Percentiles rank a stretch among this genome's conserved stretches.
Conservation (phyloP, 2,329 filamentous ascomycete species). For the Colletotrichum sp. region DNA sequence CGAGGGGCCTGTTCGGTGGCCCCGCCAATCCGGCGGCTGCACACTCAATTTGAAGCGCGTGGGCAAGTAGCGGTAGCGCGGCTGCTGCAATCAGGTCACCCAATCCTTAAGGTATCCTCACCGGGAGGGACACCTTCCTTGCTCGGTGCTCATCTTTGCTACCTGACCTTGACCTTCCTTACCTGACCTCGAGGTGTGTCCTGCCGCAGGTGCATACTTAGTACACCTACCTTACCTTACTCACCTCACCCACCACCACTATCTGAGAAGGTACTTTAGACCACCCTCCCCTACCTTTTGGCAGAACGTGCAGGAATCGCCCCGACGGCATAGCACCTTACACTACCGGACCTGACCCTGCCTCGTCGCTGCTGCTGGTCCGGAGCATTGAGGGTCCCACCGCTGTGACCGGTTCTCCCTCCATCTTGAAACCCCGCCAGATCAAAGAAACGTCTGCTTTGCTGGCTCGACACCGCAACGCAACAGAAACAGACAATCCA, state of each 20-base stretch:
- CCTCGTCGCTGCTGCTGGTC: background rate
- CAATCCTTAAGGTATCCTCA: background rate
- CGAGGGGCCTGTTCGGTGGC: background rate
- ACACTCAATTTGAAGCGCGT: constrained; percentile 2
- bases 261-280: background rate
- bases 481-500: background rate
- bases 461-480: background rate
- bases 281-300: background rate
- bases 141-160: background rate
- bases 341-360: background rate
- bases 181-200: background rate
- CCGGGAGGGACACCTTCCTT: background rate
- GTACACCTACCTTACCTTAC: background rate
- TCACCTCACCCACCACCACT: background rate
- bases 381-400: constrained; percentile 18
- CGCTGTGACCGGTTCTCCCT: constrained; percentile 16
- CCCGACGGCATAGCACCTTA: constrained; percentile 1
- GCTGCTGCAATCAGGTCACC: background rate
- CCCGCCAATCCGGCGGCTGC: background rate
- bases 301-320: background rate
- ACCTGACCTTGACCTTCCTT: background rate
- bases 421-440: constrained; percentile 36
- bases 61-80: constrained; percentile 1
- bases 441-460: background rate
- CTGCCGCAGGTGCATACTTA: background rate